Base-by-base conservation (phyloP, 139 green algal species). In the Asterochloris erici region DNA sequence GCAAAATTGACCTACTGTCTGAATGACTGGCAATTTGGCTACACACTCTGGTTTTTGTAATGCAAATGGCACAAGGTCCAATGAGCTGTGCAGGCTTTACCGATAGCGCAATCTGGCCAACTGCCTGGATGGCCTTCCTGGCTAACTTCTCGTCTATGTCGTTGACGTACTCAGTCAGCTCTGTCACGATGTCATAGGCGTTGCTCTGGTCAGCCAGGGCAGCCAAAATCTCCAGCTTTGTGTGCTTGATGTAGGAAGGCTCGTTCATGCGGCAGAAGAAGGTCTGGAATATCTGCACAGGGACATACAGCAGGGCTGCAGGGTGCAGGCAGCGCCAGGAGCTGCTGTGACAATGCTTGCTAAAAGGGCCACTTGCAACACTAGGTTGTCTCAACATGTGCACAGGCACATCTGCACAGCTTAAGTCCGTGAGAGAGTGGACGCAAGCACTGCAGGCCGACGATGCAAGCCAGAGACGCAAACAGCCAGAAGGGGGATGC, bases 241-340 rank as follows among this genome's bases (percentile, higher is more conserved):
- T 82, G 76, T 91, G 86, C 90, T 99, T 99, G 69, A 98, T 91
- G 86, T 97, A 98, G 74, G 90, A 92, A 9, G 95, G 94, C 90
- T 99, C 96, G 70, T 95, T 93, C 27, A 91, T 91, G 26, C 94
- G 90, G 89, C 93, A 98, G 90, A 93, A 99, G 84, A 99, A 98
- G 13, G 92, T 86, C 29, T 90, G 89, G 81, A 94, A 95, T 68
- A 98, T 92, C 85, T 91, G 84, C 38, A 24, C 64, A 16, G 23
- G 10, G 29, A 24, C 66, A 71, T 71, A 71, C 66, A 71, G 38
- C 38, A 54, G 38, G 38, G 38, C 66, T 73, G 66, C 66, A 27
- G 66, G 23, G 66, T 73, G 66, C 9, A 73, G 66, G 23, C 38
- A 54, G 38, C 38, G 38, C 38, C 38, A 54, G 38, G 38, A 54